These are phyloP conservation scores for Linaria vulgaris DNA, from an alignment of 257 asterid species.

Conservation along the genomic window DNA sequence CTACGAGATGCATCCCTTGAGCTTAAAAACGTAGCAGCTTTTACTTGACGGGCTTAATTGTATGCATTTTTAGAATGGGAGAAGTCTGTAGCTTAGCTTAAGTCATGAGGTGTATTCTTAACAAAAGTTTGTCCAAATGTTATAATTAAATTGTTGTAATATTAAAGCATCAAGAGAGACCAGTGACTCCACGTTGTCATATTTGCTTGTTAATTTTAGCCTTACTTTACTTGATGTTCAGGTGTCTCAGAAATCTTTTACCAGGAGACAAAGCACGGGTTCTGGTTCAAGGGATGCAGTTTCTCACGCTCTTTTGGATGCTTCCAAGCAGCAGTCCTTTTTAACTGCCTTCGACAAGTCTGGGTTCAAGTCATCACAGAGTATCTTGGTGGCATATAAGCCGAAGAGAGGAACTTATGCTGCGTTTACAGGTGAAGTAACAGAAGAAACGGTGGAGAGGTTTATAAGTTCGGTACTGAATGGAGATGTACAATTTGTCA, in stretches of 20 bases:
- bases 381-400: constrained; percentile 73
- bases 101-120: too few relatives aligned
- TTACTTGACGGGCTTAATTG: too few relatives aligned
- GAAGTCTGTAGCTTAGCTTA: too few relatives aligned
- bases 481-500: constrained; percentile 73
- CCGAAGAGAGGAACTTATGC: constrained; percentile 78
- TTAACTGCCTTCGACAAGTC: constrained; percentile 64
- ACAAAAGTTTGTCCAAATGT: too few relatives aligned
- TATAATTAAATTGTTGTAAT: neutral
- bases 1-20: too few relatives aligned
- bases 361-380: constrained; percentile 59
- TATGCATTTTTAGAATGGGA: too few relatives aligned
- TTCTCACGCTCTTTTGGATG: constrained; percentile 75
- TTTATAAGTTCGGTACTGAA: constrained; percentile 67
- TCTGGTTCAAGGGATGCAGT: constrained; percentile 53
- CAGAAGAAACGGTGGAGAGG: constrained; percentile 61
- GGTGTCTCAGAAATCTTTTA: constrained; percentile 80
- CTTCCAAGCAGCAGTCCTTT: constrained; percentile 65
- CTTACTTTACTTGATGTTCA: constrained; percentile 22
- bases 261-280: constrained; percentile 45
- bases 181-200: too few relatives aligned
- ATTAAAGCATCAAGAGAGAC: neutral
- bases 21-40: too few relatives aligned
- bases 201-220: too few relatives aligned
- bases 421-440: constrained; percentile 41